These are phyloP conservation scores for Eragrostis curvula DNA, from an alignment of 176 grass and related monocot genomes.

Conservation along the genomic window DNA sequence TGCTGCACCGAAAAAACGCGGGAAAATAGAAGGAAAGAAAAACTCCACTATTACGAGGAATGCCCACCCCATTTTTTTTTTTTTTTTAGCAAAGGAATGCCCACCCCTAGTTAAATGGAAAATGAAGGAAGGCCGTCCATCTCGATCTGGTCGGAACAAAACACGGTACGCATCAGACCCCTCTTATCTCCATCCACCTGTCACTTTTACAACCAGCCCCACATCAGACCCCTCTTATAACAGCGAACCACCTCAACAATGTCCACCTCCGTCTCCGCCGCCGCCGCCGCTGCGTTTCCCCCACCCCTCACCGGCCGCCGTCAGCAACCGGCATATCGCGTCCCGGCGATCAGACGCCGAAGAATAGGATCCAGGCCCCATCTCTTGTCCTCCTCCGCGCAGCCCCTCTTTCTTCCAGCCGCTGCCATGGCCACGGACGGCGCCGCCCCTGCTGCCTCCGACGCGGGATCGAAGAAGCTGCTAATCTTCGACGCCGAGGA, in stretches of 20 bases:
- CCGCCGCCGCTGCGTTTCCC: constrained; percentile 20
- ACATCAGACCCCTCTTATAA: constrained; percentile 31
- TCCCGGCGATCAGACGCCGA: not conserved
- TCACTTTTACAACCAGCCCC: constrained; percentile 12
- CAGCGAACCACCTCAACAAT: constrained; percentile 18
- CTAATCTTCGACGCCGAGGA: constrained; percentile 67
- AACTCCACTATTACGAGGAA: not conserved
- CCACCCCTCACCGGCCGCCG: constrained; percentile 7
- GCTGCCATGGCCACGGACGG: constrained; percentile 52
- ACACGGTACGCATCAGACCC: not conserved
- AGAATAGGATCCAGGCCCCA: not conserved
- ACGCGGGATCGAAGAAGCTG: constrained; percentile 44
- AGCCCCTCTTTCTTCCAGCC: not conserved
- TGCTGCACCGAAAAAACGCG: not conserved
- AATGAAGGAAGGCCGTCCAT: constrained; percentile 45
- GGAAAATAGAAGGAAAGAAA: not conserved
- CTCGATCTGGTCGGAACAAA: constrained; percentile 61
- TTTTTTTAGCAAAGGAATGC: not conserved
- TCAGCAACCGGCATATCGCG: not conserved
- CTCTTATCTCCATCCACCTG: constrained; percentile 41
- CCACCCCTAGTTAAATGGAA: not conserved
- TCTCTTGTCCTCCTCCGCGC: not conserved
- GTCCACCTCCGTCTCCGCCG: constrained; percentile 40
- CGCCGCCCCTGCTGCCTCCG: constrained; percentile 33
- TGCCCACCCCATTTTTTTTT: no score